A percentile compares a stretch with the other conserved stretches of the same genome.
Evolutionary conservation across 331 rosid species (phyloP).

Genomic region (Quercus lobata): DNA sequence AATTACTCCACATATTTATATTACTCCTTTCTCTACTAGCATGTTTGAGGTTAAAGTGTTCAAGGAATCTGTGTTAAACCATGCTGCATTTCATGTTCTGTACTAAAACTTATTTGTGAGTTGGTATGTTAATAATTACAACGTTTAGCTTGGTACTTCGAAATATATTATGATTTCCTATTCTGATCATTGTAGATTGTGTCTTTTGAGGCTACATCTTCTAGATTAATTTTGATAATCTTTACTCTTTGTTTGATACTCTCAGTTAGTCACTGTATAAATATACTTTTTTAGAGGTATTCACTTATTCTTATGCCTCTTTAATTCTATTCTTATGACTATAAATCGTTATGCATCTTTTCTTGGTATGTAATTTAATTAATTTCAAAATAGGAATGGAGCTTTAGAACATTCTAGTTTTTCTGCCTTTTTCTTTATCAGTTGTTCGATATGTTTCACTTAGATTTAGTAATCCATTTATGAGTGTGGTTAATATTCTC

Average conservation of each 20-base stretch:
- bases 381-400: background rate
- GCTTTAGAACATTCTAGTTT: background rate
- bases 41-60: background rate
- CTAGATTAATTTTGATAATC: background rate
- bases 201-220: background rate
- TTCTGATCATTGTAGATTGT: background rate
- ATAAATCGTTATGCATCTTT: background rate
- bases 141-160: background rate
- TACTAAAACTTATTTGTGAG: background rate
- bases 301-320: background rate
- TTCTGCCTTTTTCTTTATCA: no score
- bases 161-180: background rate
- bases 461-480: no score
- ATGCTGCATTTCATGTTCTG: background rate
- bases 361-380: background rate
- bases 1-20: no score
- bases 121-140: background rate
- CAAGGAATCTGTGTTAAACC: background rate
- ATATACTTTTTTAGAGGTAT: background rate
- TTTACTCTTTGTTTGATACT: background rate
- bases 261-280: background rate
- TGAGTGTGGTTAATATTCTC: constrained; percentile 21
- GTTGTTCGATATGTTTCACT: no score
- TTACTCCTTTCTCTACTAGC: no score
- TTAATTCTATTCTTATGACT: background rate